These are phyloP conservation scores for Botryotinia globosa DNA, from an alignment of 2,329 filamentous ascomycete species.

Conservation along the genomic window DNA sequence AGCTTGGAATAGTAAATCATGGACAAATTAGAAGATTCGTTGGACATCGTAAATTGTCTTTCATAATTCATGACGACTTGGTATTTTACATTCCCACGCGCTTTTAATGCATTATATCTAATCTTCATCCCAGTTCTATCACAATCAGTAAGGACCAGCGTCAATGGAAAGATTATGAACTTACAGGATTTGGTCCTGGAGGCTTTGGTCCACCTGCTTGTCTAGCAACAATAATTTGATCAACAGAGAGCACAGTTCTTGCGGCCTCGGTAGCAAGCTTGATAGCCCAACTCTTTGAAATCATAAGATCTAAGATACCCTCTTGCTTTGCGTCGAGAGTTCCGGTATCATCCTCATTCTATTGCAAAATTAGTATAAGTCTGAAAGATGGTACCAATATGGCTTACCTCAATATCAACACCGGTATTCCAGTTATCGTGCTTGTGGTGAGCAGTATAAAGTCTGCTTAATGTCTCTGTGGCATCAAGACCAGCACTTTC, in stretches of 20 bases:
- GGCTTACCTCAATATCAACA: constrained; percentile 78
- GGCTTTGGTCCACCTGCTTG: constrained; percentile 98
- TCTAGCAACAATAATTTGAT: constrained; percentile 97
- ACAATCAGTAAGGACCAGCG: constrained; percentile 23
- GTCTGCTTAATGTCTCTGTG: constrained; percentile 87
- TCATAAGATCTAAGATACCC: constrained; percentile 87
- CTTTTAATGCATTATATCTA: constrained; percentile 35
- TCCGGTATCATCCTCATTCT: constrained; percentile 76
- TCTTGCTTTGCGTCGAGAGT: constrained; percentile 82
- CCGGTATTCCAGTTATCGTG: constrained; percentile 86
- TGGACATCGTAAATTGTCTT: constrained; percentile 17
- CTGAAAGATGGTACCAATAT: background rate
- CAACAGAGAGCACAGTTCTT: constrained; percentile 89
- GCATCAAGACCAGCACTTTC: constrained; percentile 95
- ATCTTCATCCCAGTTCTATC: constrained; percentile 41
- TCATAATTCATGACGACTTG: constrained; percentile 24
- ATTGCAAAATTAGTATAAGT: constrained; percentile 23
- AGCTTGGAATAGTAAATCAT: background rate
- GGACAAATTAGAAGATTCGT: background rate
- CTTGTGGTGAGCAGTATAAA: constrained; percentile 92
- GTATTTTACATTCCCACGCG: constrained; percentile 36
- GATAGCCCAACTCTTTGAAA: constrained; percentile 94
- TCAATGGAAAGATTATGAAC: constrained; percentile 23
- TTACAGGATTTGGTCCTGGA: constrained; percentile 78
- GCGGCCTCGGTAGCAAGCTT: constrained; percentile 94